A percentile compares a stretch with the other conserved stretches of the same genome.
phyloP scores from a whole-genome alignment of 495 filamentous ascomycete genomes.

The Penicillium subrubescens region DNA sequence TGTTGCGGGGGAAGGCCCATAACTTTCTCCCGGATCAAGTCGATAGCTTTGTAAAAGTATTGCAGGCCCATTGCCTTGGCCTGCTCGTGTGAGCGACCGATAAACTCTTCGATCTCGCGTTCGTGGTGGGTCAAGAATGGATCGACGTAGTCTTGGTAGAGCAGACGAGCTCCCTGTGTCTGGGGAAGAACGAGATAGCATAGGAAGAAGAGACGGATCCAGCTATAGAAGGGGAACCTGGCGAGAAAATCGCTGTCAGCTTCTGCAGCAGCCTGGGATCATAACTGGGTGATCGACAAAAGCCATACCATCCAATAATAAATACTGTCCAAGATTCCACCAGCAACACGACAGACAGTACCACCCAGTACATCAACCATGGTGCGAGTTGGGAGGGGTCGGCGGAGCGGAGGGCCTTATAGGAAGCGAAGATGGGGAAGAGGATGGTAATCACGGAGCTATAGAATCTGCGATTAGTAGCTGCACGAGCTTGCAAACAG shows the following conservation, averaged over 20 bases:
- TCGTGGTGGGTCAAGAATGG: constrained; percentile 90
- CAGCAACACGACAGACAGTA: constrained; percentile 76
- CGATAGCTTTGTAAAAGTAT: constrained; percentile 79
- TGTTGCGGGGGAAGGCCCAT: constrained; percentile 67
- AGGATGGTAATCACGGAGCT: constrained; percentile 84
- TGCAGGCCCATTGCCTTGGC: constrained; percentile 75
- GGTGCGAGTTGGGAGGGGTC: constrained; percentile 89
- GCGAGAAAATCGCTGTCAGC: constrained; percentile 5
- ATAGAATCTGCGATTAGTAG: constrained; percentile 39
- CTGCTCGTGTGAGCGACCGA: constrained; percentile 77
- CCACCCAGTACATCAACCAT: constrained; percentile 99
- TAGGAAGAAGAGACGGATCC: constrained; percentile 83
- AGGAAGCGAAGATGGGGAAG: constrained; percentile 95
- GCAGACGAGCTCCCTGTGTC: constrained; percentile 81
- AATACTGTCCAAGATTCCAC: constrained; percentile 87
- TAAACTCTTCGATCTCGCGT: constrained; percentile 84
- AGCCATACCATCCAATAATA: constrained; percentile 73
- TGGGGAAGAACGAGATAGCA: constrained; percentile 97
- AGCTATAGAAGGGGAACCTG: constrained; percentile 95
- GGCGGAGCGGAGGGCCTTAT: constrained; percentile 93
- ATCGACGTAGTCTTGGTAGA: constrained; percentile 84
- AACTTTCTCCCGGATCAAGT: constrained; percentile 71
- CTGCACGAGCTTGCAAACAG: not conserved
- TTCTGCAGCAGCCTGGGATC: not conserved
- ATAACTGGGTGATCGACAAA: not conserved